These are phyloP conservation scores for Cornus kousa DNA, from an alignment of 148 eudicot species.

Conservation along the genomic window DNA sequence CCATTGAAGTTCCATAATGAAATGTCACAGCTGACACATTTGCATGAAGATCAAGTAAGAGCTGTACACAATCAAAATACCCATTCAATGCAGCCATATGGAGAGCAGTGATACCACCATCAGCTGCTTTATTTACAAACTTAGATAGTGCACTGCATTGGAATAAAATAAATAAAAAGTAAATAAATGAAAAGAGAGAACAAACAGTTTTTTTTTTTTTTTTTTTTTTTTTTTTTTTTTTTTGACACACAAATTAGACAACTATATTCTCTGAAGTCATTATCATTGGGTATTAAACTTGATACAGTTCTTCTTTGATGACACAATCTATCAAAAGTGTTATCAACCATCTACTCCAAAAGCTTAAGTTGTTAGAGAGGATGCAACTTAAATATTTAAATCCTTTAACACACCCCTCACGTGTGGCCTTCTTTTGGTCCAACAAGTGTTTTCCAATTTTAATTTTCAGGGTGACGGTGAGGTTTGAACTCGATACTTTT, in stretches of 20 bases:
- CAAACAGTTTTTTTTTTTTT: neutral
- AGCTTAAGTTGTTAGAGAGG: too few relatives aligned
- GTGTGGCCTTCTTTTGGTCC: too few relatives aligned
- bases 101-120: constrained; percentile 98
- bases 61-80: constrained; percentile 81
- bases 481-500: too few relatives aligned
- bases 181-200: neutral
- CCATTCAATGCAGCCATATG: constrained; percentile 98
- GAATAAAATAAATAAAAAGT: constrained; percentile 3
- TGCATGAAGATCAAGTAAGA: constrained; percentile 88
- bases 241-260: neutral
- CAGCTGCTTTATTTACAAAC: constrained; percentile 93
- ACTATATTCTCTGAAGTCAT: neutral
- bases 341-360: too few relatives aligned
- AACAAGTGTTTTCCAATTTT: too few relatives aligned
- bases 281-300: neutral
- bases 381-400: too few relatives aligned
- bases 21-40: constrained; percentile 85
- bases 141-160: constrained; percentile 71
- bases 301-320: neutral
- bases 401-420: too few relatives aligned
- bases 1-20: constrained; percentile 97
- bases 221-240: neutral
- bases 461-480: too few relatives aligned
- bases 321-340: neutral